Percentiles rank a stretch among this genome's conserved stretches.
These are phyloP conservation scores for Yamadazyma scolyti DNA, from an alignment of 805 yeast genomes.

Conservation along the genomic window DNA sequence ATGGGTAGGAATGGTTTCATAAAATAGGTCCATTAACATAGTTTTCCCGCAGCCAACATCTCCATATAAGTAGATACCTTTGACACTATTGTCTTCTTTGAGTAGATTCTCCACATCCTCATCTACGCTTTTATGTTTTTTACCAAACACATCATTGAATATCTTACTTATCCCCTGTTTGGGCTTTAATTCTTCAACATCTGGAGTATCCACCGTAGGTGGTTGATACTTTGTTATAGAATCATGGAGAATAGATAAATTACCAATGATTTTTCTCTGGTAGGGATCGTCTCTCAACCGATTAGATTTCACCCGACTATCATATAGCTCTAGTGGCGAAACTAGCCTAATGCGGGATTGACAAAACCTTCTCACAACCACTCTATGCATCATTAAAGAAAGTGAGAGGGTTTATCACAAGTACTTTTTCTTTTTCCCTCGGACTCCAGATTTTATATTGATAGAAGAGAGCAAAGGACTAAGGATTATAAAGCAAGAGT, in stretches of 20 bases:
- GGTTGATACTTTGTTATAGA: slow-evolving; percentile 57
- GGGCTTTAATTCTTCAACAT: slow-evolving; percentile 48
- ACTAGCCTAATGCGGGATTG: background rate
- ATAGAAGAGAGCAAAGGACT: too few species aligned
- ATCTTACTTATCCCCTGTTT: slow-evolving; percentile 40
- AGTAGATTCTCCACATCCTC: slow-evolving; percentile 8
- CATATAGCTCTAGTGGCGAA: slow-evolving; percentile 42
- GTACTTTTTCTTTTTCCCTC: too few species aligned
- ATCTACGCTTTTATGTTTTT: slow-evolving; percentile 2
- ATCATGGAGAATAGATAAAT: slow-evolving; percentile 56
- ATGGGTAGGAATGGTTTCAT: slow-evolving; percentile 74
- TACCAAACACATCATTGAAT: slow-evolving; percentile 14
- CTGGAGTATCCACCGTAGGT: slow-evolving; percentile 53
- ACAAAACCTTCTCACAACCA: too few species aligned
- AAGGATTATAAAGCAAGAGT: too few species aligned
- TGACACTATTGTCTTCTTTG: slow-evolving; percentile 40
- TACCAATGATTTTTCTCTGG: slow-evolving; percentile 70
- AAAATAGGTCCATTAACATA: slow-evolving; percentile 95
- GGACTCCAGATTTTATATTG: too few species aligned
- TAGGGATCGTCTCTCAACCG: slow-evolving; percentile 68
- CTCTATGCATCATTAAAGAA: too few species aligned
- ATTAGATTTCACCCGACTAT: slow-evolving; percentile 45
- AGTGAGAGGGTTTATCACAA: too few species aligned
- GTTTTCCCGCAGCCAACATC: slow-evolving; percentile 99
- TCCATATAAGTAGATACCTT: slow-evolving; percentile 90